Evolutionary conservation across 805 yeast species (phyloP).

Genomic region (Saccharomyces jurei): DNA sequence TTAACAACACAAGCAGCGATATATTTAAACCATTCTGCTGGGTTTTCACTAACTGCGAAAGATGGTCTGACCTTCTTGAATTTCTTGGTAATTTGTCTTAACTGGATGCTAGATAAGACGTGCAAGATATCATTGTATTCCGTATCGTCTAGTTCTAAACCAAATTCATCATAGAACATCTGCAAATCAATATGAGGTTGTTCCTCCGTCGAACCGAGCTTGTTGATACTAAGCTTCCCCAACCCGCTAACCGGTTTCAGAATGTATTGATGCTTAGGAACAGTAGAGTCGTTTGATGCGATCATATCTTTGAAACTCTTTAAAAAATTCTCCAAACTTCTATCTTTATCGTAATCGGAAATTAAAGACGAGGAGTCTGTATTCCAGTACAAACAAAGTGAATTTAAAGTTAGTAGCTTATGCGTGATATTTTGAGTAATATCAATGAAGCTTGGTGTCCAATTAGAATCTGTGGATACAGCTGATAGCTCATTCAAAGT

Average conservation of each 20-base stretch:
- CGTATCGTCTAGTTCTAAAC: constrained; percentile 73
- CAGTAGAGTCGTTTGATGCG: constrained; percentile 25
- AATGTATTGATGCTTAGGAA: constrained; percentile 44
- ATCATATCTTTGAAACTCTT: constrained; percentile 41
- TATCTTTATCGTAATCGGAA: constrained; percentile 33
- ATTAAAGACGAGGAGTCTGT: constrained; percentile 51
- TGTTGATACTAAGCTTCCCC: constrained; percentile 76
- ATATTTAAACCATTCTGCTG: constrained; percentile 74
- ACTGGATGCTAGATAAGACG: constrained; percentile 73
- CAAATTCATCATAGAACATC: constrained; percentile 78
- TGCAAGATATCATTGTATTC: constrained; percentile 78
- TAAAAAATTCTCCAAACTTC: constrained; percentile 17
- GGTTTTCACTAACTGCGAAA: constrained; percentile 45
- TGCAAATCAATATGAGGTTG: constrained; percentile 67
- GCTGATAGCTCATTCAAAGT: constrained; percentile 84
- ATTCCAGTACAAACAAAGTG: constrained; percentile 78
- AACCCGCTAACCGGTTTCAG: constrained; percentile 83
- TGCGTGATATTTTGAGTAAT: constrained; percentile 58
- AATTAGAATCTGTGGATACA: constrained; percentile 73
- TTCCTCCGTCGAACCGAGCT: constrained; percentile 60
- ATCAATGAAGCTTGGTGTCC: constrained; percentile 82
- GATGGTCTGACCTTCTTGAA: constrained; percentile 66
- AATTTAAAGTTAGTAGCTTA: constrained; percentile 66
- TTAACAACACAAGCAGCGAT: constrained; percentile 67
- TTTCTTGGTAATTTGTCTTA: constrained; percentile 68